A percentile compares a stretch with the other conserved stretches of the same genome.
phyloP scores from a whole-genome alignment of 2,329 filamentous ascomycete genomes.

The Huntiella omanensis region DNA sequence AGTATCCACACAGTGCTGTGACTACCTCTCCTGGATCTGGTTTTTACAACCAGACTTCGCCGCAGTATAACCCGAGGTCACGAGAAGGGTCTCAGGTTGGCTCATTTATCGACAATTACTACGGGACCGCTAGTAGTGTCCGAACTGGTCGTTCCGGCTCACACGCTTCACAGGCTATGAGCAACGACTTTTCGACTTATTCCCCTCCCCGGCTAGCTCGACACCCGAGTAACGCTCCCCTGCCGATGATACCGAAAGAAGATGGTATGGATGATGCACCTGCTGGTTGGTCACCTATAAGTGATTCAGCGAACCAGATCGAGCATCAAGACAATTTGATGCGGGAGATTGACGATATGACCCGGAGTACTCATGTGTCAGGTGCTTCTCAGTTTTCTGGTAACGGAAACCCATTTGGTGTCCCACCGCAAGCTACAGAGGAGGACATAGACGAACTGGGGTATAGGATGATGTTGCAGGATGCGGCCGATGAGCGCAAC shows the following conservation, averaged over 20 bases:
- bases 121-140: conserved; percentile 20
- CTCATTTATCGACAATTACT: conserved; percentile 1
- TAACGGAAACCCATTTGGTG: no score
- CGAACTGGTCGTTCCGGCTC: conserved; percentile 30
- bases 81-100: no score
- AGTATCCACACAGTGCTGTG: background rate
- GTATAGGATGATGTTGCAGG: no score
- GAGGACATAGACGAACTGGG: no score
- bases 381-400: no score
- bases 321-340: conserved; percentile 34
- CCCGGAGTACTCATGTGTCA: background rate
- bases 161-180: conserved; percentile 30
- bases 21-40: background rate
- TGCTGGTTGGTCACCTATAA: conserved; percentile 19
- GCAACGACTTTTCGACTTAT: conserved; percentile 1
- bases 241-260: conserved; percentile 20
- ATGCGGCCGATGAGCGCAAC: no score
- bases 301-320: conserved; percentile 21
- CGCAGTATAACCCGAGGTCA: background rate
- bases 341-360: conserved; percentile 32
- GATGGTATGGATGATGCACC: conserved; percentile 19
- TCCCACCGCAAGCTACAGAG: no score
- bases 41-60: background rate
- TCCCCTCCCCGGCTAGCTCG: conserved; percentile 18
- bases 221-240: conserved; percentile 40